These are phyloP conservation scores for Crithidia sp. DNA, from an alignment of 208 protist species.

Conservation along the genomic window DNA sequence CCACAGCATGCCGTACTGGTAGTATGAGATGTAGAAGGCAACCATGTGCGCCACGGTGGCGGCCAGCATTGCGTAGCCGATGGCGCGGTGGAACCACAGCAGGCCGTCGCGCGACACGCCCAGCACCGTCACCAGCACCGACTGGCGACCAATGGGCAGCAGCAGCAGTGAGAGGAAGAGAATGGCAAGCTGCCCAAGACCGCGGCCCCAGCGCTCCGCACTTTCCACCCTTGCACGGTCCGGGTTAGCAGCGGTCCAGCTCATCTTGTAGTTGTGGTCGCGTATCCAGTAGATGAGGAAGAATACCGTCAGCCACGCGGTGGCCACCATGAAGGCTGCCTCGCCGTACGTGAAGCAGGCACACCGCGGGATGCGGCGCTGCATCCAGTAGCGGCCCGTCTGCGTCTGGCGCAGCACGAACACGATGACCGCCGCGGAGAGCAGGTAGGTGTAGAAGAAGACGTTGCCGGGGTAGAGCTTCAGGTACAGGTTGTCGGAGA, in stretches of 20 bases:
- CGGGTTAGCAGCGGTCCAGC: constrained; percentile 12
- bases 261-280: constrained; percentile 63
- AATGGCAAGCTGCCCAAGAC: constrained; percentile 64
- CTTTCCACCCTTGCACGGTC: neutral
- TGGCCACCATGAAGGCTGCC: constrained; percentile 31
- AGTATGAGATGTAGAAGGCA: constrained; percentile 30
- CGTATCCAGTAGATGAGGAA: constrained; percentile 72
- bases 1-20: constrained; percentile 31
- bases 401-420: constrained; percentile 35
- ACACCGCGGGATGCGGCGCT: constrained; percentile 23
- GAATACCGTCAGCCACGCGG: constrained; percentile 33
- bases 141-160: constrained; percentile 55
- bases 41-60: constrained; percentile 38
- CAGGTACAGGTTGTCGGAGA: constrained; percentile 37
- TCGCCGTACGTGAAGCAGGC: constrained; percentile 35
- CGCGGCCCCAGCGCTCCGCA: constrained; percentile 48
- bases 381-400: constrained; percentile 23
- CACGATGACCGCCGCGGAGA: constrained; percentile 29
- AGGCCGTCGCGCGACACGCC: constrained; percentile 60
- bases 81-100: constrained; percentile 59
- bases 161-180: constrained; percentile 64
- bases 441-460: constrained; percentile 61
- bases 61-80: constrained; percentile 43
- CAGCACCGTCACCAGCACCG: constrained; percentile 48
- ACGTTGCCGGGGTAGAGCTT: constrained; percentile 72